phyloP scores from a whole-genome alignment of 192 early-diverging fungal species.

The Chytriomyces hyalinus region DNA sequence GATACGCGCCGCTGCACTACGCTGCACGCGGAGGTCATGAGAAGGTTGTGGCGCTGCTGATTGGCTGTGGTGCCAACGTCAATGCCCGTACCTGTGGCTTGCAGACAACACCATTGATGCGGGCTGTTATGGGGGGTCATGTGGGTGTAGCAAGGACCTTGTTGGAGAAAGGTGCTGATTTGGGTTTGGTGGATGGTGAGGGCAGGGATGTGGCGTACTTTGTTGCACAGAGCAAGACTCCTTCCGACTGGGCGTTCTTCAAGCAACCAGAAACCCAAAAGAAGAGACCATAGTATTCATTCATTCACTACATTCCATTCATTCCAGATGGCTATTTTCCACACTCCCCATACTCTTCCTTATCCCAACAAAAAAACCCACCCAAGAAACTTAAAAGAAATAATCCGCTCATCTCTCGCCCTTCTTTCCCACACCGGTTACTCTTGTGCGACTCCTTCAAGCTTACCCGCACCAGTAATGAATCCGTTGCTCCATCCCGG shows the following conservation, averaged over 20 bases:
- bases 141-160: not conserved
- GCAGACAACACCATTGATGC: constrained; percentile 20
- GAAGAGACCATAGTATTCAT: too few relatives aligned
- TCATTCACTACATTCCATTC: too few relatives aligned
- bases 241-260: too few relatives aligned
- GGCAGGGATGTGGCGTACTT: not conserved
- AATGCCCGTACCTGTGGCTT: constrained; percentile 9
- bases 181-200: not conserved
- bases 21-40: constrained; percentile 9
- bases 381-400: too few relatives aligned
- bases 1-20: constrained; percentile 31
- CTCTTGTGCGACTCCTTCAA: too few relatives aligned
- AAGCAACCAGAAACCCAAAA: too few relatives aligned
- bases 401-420: too few relatives aligned
- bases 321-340: too few relatives aligned
- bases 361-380: too few relatives aligned
- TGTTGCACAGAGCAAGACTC: not conserved
- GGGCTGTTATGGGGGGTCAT: constrained; percentile 12
- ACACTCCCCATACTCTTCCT: too few relatives aligned
- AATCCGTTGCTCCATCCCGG: constrained; percentile 61
- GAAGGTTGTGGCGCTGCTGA: constrained; percentile 9
- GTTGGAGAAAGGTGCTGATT: not conserved
- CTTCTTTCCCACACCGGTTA: too few relatives aligned
- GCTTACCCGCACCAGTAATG: constrained; percentile 38
- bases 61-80: constrained; percentile 5